phyloP scores from a whole-genome alignment of 1,284 basidiomycete species.

The Boletus smithii region DNA sequence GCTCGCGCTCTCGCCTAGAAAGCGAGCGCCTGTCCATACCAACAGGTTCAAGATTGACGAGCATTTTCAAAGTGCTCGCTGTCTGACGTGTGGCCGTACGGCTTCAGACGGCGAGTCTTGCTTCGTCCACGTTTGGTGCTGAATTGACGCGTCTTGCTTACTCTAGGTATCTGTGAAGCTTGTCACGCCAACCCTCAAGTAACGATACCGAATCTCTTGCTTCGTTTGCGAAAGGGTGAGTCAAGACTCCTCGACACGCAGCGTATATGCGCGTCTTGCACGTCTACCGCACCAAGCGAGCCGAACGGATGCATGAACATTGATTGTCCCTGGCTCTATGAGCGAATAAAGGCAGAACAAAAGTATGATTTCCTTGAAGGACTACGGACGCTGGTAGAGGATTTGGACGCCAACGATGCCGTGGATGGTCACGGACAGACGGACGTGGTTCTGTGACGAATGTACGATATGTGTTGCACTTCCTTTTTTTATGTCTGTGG shows the following conservation, averaged over 20 bases:
- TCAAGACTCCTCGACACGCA: slow-evolving; percentile 56
- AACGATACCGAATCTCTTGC: slow-evolving; percentile 59
- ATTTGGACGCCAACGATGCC: too few relatives aligned
- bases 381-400: slow-evolving; percentile 35
- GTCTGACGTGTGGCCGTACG: slow-evolving; percentile 61
- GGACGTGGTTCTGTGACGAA: too few relatives aligned
- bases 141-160: neutral
- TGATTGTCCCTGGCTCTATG: slow-evolving; percentile 82
- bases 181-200: slow-evolving; percentile 56
- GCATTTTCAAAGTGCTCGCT: slow-evolving; percentile 73
- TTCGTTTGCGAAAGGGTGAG: slow-evolving; percentile 59
- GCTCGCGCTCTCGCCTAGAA: slow-evolving; percentile 43
- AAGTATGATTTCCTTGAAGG: slow-evolving; percentile 48
- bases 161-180: slow-evolving; percentile 61
- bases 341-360: slow-evolving; percentile 62
- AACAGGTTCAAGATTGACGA: slow-evolving; percentile 59
- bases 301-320: slow-evolving; percentile 73
- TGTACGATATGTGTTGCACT: too few relatives aligned
- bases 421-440: too few relatives aligned
- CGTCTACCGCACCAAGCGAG: slow-evolving; percentile 53
- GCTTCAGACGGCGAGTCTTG: slow-evolving; percentile 50
- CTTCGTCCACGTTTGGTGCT: neutral
- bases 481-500: too few relatives aligned
- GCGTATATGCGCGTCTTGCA: slow-evolving; percentile 70
- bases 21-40: slow-evolving; percentile 35